Base-by-base conservation (phyloP, 805 yeast genomes). In the Kodamaea nitidulidarum region DNA sequence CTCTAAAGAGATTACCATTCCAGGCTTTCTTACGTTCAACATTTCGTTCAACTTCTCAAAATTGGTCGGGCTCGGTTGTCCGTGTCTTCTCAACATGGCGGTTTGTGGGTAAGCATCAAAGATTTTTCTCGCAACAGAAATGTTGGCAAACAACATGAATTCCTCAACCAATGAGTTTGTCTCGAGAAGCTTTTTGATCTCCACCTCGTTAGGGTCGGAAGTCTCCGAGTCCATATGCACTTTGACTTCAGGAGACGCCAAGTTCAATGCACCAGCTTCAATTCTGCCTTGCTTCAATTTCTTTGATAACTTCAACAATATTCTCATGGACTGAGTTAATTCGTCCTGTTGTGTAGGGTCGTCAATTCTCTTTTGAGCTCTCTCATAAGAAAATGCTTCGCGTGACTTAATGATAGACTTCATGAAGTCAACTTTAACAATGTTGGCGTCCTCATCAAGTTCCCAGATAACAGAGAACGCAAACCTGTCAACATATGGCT, bases 391-490 rank as follows among this genome's bases (percentile, higher is more conserved):
- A 60, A 93, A 93, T 1, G 98, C 98, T 55, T 90, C 95, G 47
- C 95, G 75, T 0, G 98, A 91, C 55, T 76, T 76, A 51, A 93
- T 93, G 25, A 93, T 81, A 4, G 96, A 88, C 61, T 93, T 93
- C 55, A 84, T 83, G 60, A 75, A 93, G 28, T 78, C 75, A 14
- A 84, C 87, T 46, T 76, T 76, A 7, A 91, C 80, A 49, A 93
- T 88, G 49, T 88, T 77, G 7, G 96, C 97, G 46, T 86, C 71
- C 37, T 78, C 78, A 50, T 91, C 95, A 51, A 93, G 67, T 61
- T 90, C 98, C 99, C 99, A 93, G 33, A 93, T 65, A 4, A 88
- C 96, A 7, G 96, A 86, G 58, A 93, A 93, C 0, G 98, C 95
- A 67, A 80, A 93, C 60, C 99, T 77, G 47, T 93, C 98, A 31